Percentiles rank a stretch among this genome's conserved stretches.
Evolutionary conservation across 2,329 filamentous ascomycete genomes (phyloP).

Genomic region (Pyrenophora graminea): DNA sequence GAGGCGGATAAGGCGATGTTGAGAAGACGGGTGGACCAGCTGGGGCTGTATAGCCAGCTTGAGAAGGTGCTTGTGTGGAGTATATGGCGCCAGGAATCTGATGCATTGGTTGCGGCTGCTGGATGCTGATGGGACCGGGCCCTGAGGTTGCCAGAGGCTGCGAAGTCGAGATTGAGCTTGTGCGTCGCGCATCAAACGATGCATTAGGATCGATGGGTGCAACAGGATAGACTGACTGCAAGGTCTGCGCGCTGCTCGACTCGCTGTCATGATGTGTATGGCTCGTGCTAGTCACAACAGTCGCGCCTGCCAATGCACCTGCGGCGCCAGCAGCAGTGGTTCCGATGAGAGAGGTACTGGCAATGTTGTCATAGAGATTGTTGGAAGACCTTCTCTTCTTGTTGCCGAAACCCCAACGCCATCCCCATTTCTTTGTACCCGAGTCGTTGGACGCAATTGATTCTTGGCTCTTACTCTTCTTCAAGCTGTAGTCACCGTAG

Average conservation of each 20-base stretch:
- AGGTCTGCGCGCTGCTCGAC: conserved; percentile 51
- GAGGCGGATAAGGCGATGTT: conserved; percentile 22
- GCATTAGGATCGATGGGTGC: conserved; percentile 66
- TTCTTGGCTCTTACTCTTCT: conserved; percentile 53
- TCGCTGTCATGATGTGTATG: conserved; percentile 53
- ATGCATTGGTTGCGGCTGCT: conserved; percentile 79
- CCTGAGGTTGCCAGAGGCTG: conserved; percentile 41
- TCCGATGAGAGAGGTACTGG: conserved; percentile 44
- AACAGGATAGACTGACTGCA: conserved; percentile 70
- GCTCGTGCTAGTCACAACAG: conserved; percentile 57
- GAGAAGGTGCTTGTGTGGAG: conserved; percentile 49
- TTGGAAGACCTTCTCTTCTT: conserved; percentile 46
- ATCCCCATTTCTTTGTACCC: conserved; percentile 62
- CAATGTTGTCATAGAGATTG: conserved; percentile 41
- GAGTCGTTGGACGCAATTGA: conserved; percentile 60
- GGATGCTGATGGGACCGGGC: conserved; percentile 66
- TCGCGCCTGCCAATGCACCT: conserved; percentile 44
- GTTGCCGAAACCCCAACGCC: conserved; percentile 62
- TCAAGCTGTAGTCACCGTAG: conserved; percentile 57
- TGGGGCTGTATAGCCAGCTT: conserved; percentile 48
- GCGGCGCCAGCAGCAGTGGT: conserved; percentile 48
- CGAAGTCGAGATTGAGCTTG: conserved; percentile 53
- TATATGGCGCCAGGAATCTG: conserved; percentile 74
- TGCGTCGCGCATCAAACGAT: conserved; percentile 62
- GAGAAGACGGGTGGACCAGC: conserved; percentile 49